Base-by-base conservation (phyloP, 108 stramenopile species). In the Epipyxis sp. region DNA sequence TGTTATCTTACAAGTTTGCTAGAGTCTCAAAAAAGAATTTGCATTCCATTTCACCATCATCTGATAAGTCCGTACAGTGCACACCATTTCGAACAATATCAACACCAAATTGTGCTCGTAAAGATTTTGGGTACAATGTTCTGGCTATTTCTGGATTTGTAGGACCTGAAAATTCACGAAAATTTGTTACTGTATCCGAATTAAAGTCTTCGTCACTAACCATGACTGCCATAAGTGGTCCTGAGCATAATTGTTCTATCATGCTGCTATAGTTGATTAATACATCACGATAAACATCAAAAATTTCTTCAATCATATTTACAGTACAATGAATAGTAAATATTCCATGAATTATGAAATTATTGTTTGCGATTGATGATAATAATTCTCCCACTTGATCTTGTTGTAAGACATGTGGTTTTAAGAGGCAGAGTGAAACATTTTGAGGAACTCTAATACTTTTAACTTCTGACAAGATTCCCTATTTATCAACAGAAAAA, bases 21-120 rank as follows among this genome's bases (percentile, higher is more conserved):
- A 74, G 34, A 10, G 32, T 32, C 32, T 74, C 35, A 32, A 74
- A 74, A 20, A 74, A 34, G 25, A 43, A 74, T 16, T 32, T 13
- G 43, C 46, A 54, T 42, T 74, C 71, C 71, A 74, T 74, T 6
- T 74, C 71, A 6, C 71, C 71, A 32, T 74, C 71, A 30, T 74
- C 71, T 6, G 46, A 32, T 6, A 74, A 42, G 43, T 74, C 71
- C 25, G 71, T 74, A 42, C 6, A 35, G 50, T 74, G 71, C 10
- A 74, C 32, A 6, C 41, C 71, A 74, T 74, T 74, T 37, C 43
- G 32, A 10, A 74, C 6, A 35, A 27, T 6, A 57, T 27, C 6
- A 3, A 30, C 71, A 34, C 71, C 71, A 39, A 74, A 74, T 3
- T 25, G 71, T 30, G 71, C 71, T 74, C 71, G 71, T 10, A 74